phyloP scores from a whole-genome alignment of 2,329 filamentous ascomycete genomes.

The Aspergillus ustus region DNA sequence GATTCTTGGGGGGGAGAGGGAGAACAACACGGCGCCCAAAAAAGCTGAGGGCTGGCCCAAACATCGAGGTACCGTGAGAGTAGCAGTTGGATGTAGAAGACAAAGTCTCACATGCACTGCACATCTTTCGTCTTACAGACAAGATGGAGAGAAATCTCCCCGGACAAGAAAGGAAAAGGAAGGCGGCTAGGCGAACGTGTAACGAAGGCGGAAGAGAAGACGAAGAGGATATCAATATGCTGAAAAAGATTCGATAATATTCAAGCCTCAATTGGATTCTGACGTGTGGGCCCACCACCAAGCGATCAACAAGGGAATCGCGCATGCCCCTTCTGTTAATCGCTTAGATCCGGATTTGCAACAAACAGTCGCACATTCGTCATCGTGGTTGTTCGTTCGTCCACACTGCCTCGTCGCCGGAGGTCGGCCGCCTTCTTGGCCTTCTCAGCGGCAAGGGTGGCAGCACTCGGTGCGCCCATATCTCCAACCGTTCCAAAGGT shows the following conservation, averaged over 20 bases:
- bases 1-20: constrained; percentile 14
- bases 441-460: constrained; percentile 43
- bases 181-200: background rate
- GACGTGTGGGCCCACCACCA: constrained; percentile 2
- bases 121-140: background rate
- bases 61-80: background rate
- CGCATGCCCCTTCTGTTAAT: constrained; percentile 30
- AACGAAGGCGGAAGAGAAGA: background rate
- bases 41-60: background rate
- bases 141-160: background rate
- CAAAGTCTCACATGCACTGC: background rate
- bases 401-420: constrained; percentile 53
- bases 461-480: constrained; percentile 52
- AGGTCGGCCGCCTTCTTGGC: constrained; percentile 50
- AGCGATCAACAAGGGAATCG: constrained; percentile 2
- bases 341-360: constrained; percentile 53
- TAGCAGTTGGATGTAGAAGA: background rate
- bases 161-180: background rate
- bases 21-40: constrained; percentile 4
- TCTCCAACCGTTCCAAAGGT: constrained; percentile 60
- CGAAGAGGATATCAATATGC: constrained; percentile 14
- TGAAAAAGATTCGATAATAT: constrained; percentile 1
- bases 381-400: constrained; percentile 55
- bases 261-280: background rate
- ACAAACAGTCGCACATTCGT: constrained; percentile 52